phyloP scores from a whole-genome alignment of 1,139 yeast genomes.

The Trichomonascaceae sp. region DNA sequence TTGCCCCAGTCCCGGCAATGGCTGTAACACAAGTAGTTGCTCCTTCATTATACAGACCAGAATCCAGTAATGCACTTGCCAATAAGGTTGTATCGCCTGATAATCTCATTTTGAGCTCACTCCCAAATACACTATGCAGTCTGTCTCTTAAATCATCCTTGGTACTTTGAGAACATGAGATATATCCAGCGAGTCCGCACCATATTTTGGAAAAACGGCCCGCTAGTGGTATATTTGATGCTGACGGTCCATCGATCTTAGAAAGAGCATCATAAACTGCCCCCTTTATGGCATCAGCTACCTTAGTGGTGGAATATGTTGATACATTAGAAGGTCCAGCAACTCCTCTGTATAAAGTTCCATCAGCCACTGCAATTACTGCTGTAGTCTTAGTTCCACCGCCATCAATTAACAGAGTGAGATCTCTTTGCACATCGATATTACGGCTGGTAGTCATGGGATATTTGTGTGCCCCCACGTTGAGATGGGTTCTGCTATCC shows the following conservation, averaged over 20 bases:
- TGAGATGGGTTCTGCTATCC: not conserved
- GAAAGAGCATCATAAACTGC: slow-evolving; percentile 11
- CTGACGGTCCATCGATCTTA: not conserved
- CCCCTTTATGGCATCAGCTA: slow-evolving; percentile 7
- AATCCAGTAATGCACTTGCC: slow-evolving; percentile 13
- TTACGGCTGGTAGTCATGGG: not conserved
- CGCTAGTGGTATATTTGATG: not conserved
- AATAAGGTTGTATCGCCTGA: slow-evolving; percentile 18
- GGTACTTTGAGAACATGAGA: slow-evolving; percentile 9
- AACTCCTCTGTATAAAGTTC: not conserved
- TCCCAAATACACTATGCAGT: slow-evolving; percentile 10
- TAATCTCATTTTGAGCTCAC: slow-evolving; percentile 10
- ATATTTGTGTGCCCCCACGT: not conserved
- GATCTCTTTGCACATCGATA: not conserved
- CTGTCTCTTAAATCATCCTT: slow-evolving; percentile 7
- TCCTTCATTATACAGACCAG: slow-evolving; percentile 5
- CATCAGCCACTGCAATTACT: slow-evolving; percentile 11
- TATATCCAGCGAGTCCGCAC: slow-evolving; percentile 21
- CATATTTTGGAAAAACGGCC: slow-evolving; percentile 14
- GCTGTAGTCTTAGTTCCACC: slow-evolving; percentile 21
- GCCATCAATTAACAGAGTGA: slow-evolving; percentile 16
- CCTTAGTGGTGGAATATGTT: slow-evolving; percentile 11
- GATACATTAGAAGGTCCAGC: slow-evolving; percentile 13
- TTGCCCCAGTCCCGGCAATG: slow-evolving; percentile 27
- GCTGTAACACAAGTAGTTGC: slow-evolving; percentile 16